Percentiles rank a stretch among this genome's conserved stretches.
phyloP scores from a whole-genome alignment of 1,284 basidiomycete species.

The Ganoderma sinense region DNA sequence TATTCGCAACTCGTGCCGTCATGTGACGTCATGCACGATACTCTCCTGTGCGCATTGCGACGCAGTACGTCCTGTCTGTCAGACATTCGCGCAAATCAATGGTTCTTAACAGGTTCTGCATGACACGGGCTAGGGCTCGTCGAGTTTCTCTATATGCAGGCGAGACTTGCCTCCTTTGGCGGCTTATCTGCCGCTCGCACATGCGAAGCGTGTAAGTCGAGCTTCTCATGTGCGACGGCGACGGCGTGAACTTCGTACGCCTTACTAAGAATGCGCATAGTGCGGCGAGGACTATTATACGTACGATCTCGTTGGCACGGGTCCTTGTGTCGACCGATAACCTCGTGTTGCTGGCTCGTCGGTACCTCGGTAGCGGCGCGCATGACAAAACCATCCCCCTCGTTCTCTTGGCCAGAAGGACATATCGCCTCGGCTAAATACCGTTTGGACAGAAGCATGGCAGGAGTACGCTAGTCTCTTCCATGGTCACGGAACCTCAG shows the following conservation, averaged over 20 bases:
- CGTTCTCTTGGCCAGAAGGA: conserved; percentile 21
- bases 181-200: background rate
- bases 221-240: background rate
- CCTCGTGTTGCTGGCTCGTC: conserved; percentile 24
- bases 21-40: background rate
- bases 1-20: background rate
- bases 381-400: background rate
- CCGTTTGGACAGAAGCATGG: conserved; percentile 19
- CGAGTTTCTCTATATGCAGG: background rate
- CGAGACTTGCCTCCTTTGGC: background rate
- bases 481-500: background rate
- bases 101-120: background rate
- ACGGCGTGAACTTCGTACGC: background rate
- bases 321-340: conserved; percentile 23
- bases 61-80: background rate
- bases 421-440: conserved; percentile 1
- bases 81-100: background rate
- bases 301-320: background rate
- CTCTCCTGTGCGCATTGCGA: background rate
- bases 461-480: background rate
- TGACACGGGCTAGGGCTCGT: background rate
- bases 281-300: background rate
- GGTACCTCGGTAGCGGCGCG: conserved; percentile 21
- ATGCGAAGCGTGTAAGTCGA: conserved; percentile 1
- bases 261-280: conserved; percentile 12